A percentile compares a stretch with the other conserved stretches of the same genome.
These are phyloP conservation scores for Pleurotus platypus DNA, from an alignment of 768 basidiomycete species.

Conservation along the genomic window DNA sequence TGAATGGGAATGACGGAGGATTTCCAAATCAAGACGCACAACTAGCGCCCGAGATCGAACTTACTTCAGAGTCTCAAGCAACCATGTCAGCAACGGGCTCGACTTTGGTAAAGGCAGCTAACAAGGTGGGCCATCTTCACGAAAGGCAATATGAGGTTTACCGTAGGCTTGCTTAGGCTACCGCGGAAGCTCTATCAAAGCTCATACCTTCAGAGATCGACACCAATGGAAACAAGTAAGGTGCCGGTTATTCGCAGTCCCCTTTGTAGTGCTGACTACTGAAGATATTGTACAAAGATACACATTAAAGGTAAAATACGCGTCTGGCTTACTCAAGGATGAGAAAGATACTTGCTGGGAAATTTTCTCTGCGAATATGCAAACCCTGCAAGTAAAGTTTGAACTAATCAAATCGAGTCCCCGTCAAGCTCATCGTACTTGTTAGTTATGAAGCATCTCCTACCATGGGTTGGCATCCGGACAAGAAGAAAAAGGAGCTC, in stretches of 20 bases:
- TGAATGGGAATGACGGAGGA: too few relatives aligned
- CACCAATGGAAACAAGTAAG: not conserved
- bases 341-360: conserved; percentile 48
- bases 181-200: not conserved
- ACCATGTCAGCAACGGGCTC: conserved; percentile 6
- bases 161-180: not conserved
- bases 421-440: not conserved
- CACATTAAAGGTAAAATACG: not conserved
- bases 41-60: too few relatives aligned
- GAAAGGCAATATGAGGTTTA: not conserved
- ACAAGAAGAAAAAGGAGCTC: conserved; percentile 52
- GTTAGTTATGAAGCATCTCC: conserved; percentile 46
- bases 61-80: too few relatives aligned
- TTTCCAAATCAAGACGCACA: too few relatives aligned
- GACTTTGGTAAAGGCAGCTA: not conserved
- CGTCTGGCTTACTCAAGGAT: conserved; percentile 28
- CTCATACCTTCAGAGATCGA: not conserved
- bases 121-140: not conserved
- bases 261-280: too few relatives aligned
- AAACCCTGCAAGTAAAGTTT: conserved; percentile 28
- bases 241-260: not conserved
- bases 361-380: conserved; percentile 59
- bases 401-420: not conserved
- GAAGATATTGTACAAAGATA: not conserved
- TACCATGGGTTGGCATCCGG: conserved; percentile 65